Conservation (phyloP, 306 rosid species). For the Citrullus amarus region DNA sequence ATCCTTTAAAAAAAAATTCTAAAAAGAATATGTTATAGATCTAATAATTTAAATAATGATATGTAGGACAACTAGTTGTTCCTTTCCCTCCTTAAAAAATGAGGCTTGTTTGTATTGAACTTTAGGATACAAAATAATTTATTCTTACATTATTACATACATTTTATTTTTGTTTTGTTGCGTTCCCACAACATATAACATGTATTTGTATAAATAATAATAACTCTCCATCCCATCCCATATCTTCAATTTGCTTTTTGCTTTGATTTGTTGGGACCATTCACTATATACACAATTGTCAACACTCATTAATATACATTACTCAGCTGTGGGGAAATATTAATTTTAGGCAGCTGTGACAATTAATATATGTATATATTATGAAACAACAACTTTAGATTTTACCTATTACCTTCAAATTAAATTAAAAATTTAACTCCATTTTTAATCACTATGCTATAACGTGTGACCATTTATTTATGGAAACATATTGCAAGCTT, state of each 20-base stretch:
- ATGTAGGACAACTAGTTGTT: too few species aligned
- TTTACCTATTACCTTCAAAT: background rate
- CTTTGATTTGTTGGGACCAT: constrained; percentile 1
- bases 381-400: background rate
- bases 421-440: background rate
- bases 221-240: background rate
- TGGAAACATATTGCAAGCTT: background rate
- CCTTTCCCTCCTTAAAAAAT: too few species aligned
- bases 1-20: too few species aligned
- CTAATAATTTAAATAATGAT: too few species aligned
- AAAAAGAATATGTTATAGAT: too few species aligned
- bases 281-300: background rate
- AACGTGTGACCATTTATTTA: background rate
- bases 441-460: background rate
- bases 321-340: background rate
- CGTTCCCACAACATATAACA: background rate
- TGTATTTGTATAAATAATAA: background rate
- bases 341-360: background rate
- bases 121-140: background rate
- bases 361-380: background rate
- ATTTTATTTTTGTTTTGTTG: background rate
- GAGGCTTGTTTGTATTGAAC: background rate
- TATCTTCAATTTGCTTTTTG: background rate
- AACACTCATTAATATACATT: background rate
- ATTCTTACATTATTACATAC: background rate